Percentiles rank a stretch among this genome's conserved stretches.
phyloP scores from a whole-genome alignment of 805 yeast genomes.

The Myxozyma sirexii region DNA sequence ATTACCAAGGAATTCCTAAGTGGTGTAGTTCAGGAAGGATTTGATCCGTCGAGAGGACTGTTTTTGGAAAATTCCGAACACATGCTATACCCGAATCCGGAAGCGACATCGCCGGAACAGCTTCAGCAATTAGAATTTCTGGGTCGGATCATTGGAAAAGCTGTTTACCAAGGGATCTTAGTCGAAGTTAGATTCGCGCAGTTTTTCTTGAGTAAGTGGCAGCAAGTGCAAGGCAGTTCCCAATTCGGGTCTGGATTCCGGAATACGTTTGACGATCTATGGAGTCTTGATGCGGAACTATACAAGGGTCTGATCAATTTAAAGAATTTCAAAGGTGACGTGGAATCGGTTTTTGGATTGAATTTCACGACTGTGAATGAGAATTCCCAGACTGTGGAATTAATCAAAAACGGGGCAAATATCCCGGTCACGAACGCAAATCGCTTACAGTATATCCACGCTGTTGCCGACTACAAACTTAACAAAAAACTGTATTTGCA shows the following conservation, averaged over 20 bases:
- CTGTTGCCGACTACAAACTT: constrained; percentile 75
- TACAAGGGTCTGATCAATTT: constrained; percentile 67
- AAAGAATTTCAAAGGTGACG: constrained; percentile 55
- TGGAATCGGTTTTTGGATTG: constrained; percentile 59
- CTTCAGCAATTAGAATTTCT: constrained; percentile 57
- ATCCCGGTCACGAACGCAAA: constrained; percentile 62
- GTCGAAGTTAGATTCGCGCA: constrained; percentile 85
- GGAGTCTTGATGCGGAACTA: constrained; percentile 66
- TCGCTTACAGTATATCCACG: constrained; percentile 71
- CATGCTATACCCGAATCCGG: constrained; percentile 75
- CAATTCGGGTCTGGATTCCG: constrained; percentile 34
- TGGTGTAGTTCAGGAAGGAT: constrained; percentile 68
- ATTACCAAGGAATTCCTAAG: constrained; percentile 88
- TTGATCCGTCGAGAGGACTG: constrained; percentile 48
- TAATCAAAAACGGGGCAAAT: constrained; percentile 62
- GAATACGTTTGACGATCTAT: constrained; percentile 77
- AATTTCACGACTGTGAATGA: constrained; percentile 56
- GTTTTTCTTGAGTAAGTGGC: constrained; percentile 76
- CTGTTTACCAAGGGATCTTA: constrained; percentile 78
- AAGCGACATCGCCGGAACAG: constrained; percentile 37
- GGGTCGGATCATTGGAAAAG: constrained; percentile 86
- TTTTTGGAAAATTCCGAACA: constrained; percentile 54
- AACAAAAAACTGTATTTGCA: constrained; percentile 64
- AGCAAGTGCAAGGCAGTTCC: constrained; percentile 13
- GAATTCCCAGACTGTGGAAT: constrained; percentile 50